These are phyloP conservation scores for Zizania latifolia DNA, from an alignment of 176 grass and related monocot species.

Conservation along the genomic window DNA sequence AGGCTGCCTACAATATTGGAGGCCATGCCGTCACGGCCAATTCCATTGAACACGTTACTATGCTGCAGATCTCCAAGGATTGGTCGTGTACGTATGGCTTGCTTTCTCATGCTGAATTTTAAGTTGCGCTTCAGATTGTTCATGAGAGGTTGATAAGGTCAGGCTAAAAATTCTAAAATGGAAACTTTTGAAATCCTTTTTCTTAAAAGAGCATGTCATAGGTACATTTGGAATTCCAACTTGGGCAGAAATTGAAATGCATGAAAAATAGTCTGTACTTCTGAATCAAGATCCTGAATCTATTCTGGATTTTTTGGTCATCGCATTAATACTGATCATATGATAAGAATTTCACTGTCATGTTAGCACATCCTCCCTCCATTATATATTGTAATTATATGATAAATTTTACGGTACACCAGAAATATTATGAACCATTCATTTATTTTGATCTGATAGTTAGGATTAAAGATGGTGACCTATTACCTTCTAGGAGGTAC, in stretches of 20 bases:
- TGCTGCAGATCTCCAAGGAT: slow-evolving; percentile 58
- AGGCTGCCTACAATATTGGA: slow-evolving; percentile 95
- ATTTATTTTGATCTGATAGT: too few relatives aligned
- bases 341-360: neutral
- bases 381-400: too few relatives aligned
- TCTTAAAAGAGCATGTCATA: neutral
- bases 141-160: neutral
- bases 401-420: too few relatives aligned
- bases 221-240: neutral
- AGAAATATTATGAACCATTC: too few relatives aligned
- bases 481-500: too few relatives aligned
- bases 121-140: neutral
- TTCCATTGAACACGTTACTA: slow-evolving; percentile 70
- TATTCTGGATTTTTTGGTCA: neutral
- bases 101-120: slow-evolving; percentile 18
- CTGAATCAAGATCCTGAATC: neutral
- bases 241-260: too few relatives aligned
- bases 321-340: neutral
- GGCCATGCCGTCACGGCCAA: slow-evolving; percentile 78
- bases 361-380: too few relatives aligned
- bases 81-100: slow-evolving; percentile 69
- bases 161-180: neutral
- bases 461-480: too few relatives aligned
- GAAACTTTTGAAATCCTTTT: neutral
- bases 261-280: too few relatives aligned